Evolutionary conservation across 345 rosid species (phyloP), one percentile per base, ranked within the genome.

Genomic region (Anacardium occidentale): DNA sequence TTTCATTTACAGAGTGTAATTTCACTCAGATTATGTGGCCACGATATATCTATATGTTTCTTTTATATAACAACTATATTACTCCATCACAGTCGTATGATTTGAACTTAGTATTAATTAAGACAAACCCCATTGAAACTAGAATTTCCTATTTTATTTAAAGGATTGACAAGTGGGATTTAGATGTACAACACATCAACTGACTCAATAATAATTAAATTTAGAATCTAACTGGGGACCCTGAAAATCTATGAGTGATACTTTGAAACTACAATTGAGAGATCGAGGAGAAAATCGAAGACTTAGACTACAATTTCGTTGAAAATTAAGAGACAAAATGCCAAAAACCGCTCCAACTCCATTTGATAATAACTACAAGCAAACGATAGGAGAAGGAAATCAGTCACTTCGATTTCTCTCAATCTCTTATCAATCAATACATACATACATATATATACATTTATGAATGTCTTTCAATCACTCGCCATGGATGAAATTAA

Each of bases 151-250:
- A n/a, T n/a, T n/a, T n/a, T n/a, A n/a, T n/a, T n/a, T n/a, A n/a
- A n/a, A n/a, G n/a, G n/a, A n/a, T n/a, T n/a, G 52, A 48, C 52
- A 48, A 48, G 52, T 48, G 52, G 51, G 52, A 48, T 26, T 29
- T 21, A 60, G 45, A 29, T 32, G 5, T 17, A 17, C 22, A 17
- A 21, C n/a, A 7, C 18, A 7, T 17, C 22, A 15, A 50, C 3
- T 7, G 12, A 34, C n/a, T 17, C 12, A 15, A 8, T 61, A 61
- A 29, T n/a, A 55, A 66, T 51, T 52, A 67, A 10, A 51, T 52
- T 40, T n/a, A 52, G 61, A 67, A 67, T 67, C 71, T 32, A n/a
- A 59, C 4, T 32, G 13, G 69, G 71, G 71, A 12, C 71, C 71
- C 26, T 32, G 11, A 52, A n/a, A 67, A 67, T 67, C 71, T 67